phyloP scores from a whole-genome alignment of 1,284 basidiomycete species.

The Fomitopsis betulina region DNA sequence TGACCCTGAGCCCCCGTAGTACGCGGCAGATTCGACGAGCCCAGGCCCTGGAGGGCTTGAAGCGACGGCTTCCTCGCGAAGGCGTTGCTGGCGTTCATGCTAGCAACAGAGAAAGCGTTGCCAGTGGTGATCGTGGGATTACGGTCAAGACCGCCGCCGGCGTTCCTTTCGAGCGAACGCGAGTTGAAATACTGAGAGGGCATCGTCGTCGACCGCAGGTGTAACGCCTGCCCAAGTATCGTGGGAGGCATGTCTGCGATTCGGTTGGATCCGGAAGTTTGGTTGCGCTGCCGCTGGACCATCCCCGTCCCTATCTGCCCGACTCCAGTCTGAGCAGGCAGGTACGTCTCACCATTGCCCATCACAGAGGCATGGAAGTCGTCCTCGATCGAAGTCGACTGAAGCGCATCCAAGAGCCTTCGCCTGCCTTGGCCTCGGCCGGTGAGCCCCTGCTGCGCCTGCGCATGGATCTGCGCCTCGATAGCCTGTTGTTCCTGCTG shows the following conservation, averaged over 20 bases:
- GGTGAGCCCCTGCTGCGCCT: conserved; percentile 1
- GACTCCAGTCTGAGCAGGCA: conserved; percentile 1
- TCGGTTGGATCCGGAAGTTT: conserved; percentile 21
- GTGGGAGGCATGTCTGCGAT: conserved; percentile 11
- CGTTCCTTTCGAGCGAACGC: conserved; percentile 5
- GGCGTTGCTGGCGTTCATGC: neutral
- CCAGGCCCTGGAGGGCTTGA: neutral
- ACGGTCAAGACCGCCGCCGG: neutral
- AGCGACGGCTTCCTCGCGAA: neutral
- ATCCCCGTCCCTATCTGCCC: conserved; percentile 10
- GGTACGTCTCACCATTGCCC: neutral
- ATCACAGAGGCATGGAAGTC: neutral
- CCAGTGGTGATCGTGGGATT: neutral
- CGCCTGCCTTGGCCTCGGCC: neutral
- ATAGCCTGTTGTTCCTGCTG: conserved; percentile 23
- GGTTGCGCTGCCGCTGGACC: conserved; percentile 24
- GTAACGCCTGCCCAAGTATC: conserved; percentile 11
- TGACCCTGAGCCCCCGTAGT: conserved; percentile 2
- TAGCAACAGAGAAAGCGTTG: neutral
- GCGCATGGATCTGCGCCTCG: neutral
- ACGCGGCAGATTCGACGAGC: neutral
- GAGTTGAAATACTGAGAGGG: conserved; percentile 22
- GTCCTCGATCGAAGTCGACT: neutral
- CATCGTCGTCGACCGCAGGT: conserved; percentile 24
- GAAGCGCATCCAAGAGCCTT: neutral